Evolutionary conservation across 2,329 filamentous ascomycete genomes (phyloP).

Genomic region (Clonostachys sp.): DNA sequence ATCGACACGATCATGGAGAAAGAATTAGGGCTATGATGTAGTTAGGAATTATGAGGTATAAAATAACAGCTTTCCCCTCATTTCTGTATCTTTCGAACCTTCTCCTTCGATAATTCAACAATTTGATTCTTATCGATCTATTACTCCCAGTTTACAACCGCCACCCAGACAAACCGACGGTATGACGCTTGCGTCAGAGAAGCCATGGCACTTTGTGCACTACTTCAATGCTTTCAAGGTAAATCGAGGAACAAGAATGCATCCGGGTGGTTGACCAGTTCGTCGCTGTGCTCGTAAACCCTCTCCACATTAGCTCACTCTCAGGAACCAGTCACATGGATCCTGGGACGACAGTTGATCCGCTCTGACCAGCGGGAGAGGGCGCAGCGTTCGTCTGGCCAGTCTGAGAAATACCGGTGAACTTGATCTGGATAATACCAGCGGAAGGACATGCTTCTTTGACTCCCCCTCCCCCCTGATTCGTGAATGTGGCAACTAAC

Average conservation of each 20-base stretch:
- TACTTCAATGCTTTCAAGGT: slow-evolving; percentile 31
- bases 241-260: slow-evolving; percentile 35
- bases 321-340: too few species aligned
- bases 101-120: background rate
- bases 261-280: slow-evolving; percentile 36
- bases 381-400: too few species aligned
- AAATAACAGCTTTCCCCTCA: too few species aligned
- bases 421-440: slow-evolving; percentile 87
- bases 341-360: too few species aligned
- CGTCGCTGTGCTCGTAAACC: too few species aligned
- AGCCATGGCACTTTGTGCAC: slow-evolving; percentile 20
- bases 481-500: slow-evolving; percentile 37
- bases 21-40: too few species aligned
- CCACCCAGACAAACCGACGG: background rate
- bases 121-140: background rate
- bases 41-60: too few species aligned
- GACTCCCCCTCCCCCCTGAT: slow-evolving; percentile 22
- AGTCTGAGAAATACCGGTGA: slow-evolving; percentile 74
- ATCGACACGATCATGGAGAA: too few species aligned
- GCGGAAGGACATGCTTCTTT: slow-evolving; percentile 84
- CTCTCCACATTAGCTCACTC: too few species aligned
- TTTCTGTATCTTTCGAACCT: background rate
- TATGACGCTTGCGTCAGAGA: slow-evolving; percentile 7
- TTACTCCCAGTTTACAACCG: background rate
- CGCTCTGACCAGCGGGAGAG: too few species aligned